Percentiles rank a stretch among this genome's conserved stretches.
Conservation (phyloP, 1,284 basidiomycete species). For the Moniliella sp. region DNA sequence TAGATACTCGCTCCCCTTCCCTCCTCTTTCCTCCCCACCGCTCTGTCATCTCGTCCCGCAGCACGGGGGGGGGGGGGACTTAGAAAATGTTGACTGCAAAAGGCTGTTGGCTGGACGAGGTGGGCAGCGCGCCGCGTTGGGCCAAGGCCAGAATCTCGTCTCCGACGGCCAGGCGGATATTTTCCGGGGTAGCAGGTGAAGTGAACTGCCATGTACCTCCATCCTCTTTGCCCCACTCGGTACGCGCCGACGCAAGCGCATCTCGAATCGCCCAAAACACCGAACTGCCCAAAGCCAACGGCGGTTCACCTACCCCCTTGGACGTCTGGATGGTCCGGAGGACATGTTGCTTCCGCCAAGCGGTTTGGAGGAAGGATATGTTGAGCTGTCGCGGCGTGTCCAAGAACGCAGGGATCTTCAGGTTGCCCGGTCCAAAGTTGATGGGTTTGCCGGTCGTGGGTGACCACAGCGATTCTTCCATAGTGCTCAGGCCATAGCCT, state of each 20-base stretch:
- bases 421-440: constrained; percentile 30
- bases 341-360: constrained; percentile 12
- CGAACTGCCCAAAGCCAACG: constrained; percentile 29
- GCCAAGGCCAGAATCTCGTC: constrained; percentile 19
- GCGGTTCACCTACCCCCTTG: constrained; percentile 28
- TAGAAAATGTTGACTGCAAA: too few species aligned
- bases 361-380: constrained; percentile 25
- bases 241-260: constrained; percentile 23
- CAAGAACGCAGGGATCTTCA: constrained; percentile 33
- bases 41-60: too few species aligned
- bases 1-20: too few species aligned
- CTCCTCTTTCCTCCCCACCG: too few species aligned
- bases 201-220: constrained; percentile 18
- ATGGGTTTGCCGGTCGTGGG: constrained; percentile 30
- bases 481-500: constrained; percentile 27
- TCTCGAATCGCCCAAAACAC: constrained; percentile 32
- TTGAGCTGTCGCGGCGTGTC: constrained; percentile 33
- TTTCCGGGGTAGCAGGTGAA: constrained; percentile 30
- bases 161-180: constrained; percentile 26
- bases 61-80: too few species aligned
- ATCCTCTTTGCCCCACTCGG: constrained; percentile 11
- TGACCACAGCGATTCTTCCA: constrained; percentile 32
- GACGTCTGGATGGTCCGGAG: constrained; percentile 24
- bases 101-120: too few species aligned
- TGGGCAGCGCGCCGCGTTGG: too few species aligned